Base-by-base conservation (phyloP, 371 early-diverging fungal genomes). In the Funneliformis caledonium region DNA sequence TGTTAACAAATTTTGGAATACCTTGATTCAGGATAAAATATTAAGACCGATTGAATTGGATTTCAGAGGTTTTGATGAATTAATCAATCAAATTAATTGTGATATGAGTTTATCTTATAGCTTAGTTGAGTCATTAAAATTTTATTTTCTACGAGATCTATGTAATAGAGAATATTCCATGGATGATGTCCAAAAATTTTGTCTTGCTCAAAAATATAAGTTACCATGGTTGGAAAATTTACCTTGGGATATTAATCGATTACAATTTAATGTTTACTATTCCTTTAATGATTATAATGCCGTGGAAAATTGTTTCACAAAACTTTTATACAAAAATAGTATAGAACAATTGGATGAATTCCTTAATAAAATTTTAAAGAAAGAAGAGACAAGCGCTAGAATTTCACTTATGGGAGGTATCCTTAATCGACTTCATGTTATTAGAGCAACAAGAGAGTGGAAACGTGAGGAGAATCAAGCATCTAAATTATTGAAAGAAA, bases 81-180 rank as follows among this genome's bases (percentile, higher is more conserved):
- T 70, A 9, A 11, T 47, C 4, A 19, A 47, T 7, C 47, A 60
- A 60, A 37, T 80, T 3, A 80, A 80, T 31, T n/a, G 16, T 47
- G 9, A 16, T 43, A 60, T 77, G 77, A 31, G 52, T 73, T 42
- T 56, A 11, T 37, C 45, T n/a, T 26, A 37, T 22, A 73, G 74
- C 45, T 56, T 61, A 22, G 60, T 80, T 22, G 37, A 77, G 22
- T 77, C 77, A 10, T 65, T 77, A 9, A 77, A 77, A 45, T 42
- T 77, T 22, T 64, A 77, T 64, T 77, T 77, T 22, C 37, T 77
- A 10, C 26, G 45, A 31, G 22, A 62, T n/a, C 42, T 77, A n/a
- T 48, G 65, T 56, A 47, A 33, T n/a, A 52, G 42, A 43, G 64
- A 33, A 31, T 77, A 64, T 64, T 42, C 47, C 12, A 77, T 64